Percentiles rank a stretch among this genome's conserved stretches.
phyloP scores from a whole-genome alignment of 2,329 filamentous ascomycete species.

The Neoscytalidium dimidiatum region DNA sequence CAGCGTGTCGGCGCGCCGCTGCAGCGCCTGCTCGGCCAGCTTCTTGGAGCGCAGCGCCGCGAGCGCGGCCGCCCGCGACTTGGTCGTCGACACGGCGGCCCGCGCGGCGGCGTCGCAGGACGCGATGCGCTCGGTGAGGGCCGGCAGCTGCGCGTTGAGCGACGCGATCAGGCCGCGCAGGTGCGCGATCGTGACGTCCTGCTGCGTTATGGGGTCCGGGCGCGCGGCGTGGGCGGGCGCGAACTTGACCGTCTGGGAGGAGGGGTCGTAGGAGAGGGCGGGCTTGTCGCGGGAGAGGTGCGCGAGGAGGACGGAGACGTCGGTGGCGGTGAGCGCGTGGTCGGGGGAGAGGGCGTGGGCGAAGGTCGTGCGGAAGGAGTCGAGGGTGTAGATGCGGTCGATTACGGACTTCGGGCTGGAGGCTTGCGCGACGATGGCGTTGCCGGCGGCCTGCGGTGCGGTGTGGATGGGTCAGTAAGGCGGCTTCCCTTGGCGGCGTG shows the following conservation, averaged over 20 bases:
- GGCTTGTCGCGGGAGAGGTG: constrained; percentile 60
- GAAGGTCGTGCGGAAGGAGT: constrained; percentile 38
- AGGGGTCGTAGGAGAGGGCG: constrained; percentile 75
- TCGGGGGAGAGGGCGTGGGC: constrained; percentile 29
- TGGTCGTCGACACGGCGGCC: constrained; percentile 67
- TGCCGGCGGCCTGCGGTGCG: constrained; percentile 38
- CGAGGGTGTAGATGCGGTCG: constrained; percentile 37
- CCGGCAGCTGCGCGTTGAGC: constrained; percentile 67
- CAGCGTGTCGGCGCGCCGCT: constrained; percentile 71
- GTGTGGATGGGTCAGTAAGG: not conserved
- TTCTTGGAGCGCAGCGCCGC: constrained; percentile 83
- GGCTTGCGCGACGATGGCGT: constrained; percentile 39
- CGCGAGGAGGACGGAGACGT: constrained; percentile 72
- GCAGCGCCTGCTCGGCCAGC: constrained; percentile 71
- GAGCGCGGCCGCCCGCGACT: constrained; percentile 64
- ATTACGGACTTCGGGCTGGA: constrained; percentile 35
- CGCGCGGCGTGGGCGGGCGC: constrained; percentile 53
- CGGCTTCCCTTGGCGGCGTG: not conserved
- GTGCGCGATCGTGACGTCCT: constrained; percentile 80
- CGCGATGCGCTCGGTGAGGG: constrained; percentile 58
- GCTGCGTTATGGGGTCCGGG: constrained; percentile 63
- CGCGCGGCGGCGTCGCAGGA: constrained; percentile 61
- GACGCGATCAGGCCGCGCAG: constrained; percentile 72
- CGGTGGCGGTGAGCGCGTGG: constrained; percentile 48
- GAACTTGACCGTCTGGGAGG: constrained; percentile 77